These are phyloP conservation scores for Acer negundo DNA, from an alignment of 345 rosid genomes.

Conservation along the genomic window DNA sequence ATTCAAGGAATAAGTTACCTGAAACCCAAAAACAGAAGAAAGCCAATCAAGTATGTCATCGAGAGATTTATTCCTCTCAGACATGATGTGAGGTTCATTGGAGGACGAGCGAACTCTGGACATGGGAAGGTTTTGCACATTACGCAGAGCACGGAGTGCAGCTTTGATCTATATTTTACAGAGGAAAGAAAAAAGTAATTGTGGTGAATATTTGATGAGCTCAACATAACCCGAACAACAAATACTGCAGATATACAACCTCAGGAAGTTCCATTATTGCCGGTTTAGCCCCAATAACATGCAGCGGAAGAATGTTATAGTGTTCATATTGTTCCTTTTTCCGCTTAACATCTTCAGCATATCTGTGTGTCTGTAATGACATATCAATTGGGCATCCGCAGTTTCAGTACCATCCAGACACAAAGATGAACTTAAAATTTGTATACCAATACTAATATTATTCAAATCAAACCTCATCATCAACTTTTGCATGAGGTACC, in stretches of 20 bases:
- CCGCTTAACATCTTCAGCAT: conserved; percentile 67
- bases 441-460: conserved; percentile 8
- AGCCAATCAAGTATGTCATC: conserved; percentile 93
- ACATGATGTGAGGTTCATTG: conserved; percentile 28
- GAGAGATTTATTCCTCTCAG: conserved; percentile 42
- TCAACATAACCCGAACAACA: conserved; percentile 19
- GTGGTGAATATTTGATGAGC: conserved; percentile 18
- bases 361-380: conserved; percentile 50
- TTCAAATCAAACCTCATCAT: conserved; percentile 52
- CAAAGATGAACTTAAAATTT: conserved; percentile 7
- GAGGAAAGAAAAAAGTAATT: conserved; percentile 4
- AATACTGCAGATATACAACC: conserved; percentile 48
- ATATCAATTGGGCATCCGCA: conserved; percentile 20
- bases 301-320: conserved; percentile 86
- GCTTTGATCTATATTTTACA: conserved; percentile 66
- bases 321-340: conserved; percentile 55
- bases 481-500: conserved; percentile 49
- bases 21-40: conserved; percentile 89
- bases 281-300: conserved; percentile 66
- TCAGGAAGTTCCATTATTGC: conserved; percentile 85
- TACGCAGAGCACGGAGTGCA: conserved; percentile 63
- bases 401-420: conserved; percentile 22
- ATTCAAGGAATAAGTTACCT: conserved; percentile 51
- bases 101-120: conserved; percentile 29
- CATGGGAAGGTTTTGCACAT: conserved; percentile 66